These are phyloP conservation scores for Phytophthora constricta DNA, from an alignment of 352 stramenopile species.

Conservation along the genomic window DNA sequence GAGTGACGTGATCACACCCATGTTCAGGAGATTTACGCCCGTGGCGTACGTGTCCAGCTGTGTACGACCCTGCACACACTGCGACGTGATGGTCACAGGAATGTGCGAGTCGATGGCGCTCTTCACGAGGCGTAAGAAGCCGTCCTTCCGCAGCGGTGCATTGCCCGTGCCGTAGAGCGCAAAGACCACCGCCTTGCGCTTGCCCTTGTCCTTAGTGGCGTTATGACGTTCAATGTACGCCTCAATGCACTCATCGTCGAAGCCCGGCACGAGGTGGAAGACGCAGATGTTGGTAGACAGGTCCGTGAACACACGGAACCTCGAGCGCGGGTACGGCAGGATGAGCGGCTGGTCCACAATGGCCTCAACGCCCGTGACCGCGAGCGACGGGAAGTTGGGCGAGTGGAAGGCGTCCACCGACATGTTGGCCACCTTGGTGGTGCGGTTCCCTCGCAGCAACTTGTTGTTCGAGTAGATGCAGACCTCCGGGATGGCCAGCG, in stretches of 20 bases:
- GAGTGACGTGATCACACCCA: constrained; percentile 94
- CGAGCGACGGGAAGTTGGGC: constrained; percentile 95
- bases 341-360: constrained; percentile 91
- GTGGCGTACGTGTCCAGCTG: constrained; percentile 95
- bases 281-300: constrained; percentile 94
- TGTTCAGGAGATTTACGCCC: constrained; percentile 86
- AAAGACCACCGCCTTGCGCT: constrained; percentile 87
- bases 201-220: constrained; percentile 36
- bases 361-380: constrained; percentile 93
- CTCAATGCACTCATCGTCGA: constrained; percentile 88
- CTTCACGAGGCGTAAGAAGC: constrained; percentile 88
- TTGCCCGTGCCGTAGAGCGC: constrained; percentile 97
- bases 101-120: constrained; percentile 83
- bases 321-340: constrained; percentile 86
- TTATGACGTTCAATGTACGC: constrained; percentile 79
- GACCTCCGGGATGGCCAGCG: constrained; percentile 86
- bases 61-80: constrained; percentile 94
- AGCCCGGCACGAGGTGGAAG: constrained; percentile 90
- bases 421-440: constrained; percentile 96
- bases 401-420: constrained; percentile 96
- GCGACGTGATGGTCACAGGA: constrained; percentile 93
- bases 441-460: constrained; percentile 94
- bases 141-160: constrained; percentile 88
- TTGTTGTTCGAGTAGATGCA: constrained; percentile 97
- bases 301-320: constrained; percentile 90